These are phyloP conservation scores for Chlorella variabilis DNA, from an alignment of 163 green algal genomes.

Conservation along the genomic window DNA sequence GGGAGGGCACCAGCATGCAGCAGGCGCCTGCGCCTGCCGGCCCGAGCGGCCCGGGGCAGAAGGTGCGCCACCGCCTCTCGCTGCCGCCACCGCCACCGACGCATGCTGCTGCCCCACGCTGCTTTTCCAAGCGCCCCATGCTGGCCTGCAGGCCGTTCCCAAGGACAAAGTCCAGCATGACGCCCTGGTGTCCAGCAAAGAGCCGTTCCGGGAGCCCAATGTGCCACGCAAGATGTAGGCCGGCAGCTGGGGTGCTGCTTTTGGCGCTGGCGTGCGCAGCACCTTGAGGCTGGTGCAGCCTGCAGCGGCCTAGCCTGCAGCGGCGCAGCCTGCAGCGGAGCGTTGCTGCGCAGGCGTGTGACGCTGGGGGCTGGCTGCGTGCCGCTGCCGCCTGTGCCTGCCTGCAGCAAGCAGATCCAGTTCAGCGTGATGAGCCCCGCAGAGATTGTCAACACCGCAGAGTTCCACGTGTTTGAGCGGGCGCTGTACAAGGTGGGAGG, in stretches of 20 bases:
- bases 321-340: too few relatives aligned
- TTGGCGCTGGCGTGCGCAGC: neutral
- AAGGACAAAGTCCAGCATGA: too few relatives aligned
- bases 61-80: neutral
- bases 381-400: neutral
- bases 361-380: too few relatives aligned
- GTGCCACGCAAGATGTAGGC: conserved; percentile 84
- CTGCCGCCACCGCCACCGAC: too few relatives aligned
- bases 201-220: conserved; percentile 71
- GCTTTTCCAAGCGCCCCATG: neutral
- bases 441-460: conserved; percentile 88
- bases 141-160: neutral
- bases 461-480: conserved; percentile 90
- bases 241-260: neutral
- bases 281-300: too few relatives aligned
- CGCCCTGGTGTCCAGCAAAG: conserved; percentile 74
- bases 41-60: neutral
- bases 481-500: conserved; percentile 83
- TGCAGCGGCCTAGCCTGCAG: too few relatives aligned
- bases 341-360: neutral
- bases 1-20: neutral
- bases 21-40: neutral
- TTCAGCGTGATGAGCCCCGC: conserved; percentile 88
- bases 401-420: conserved; percentile 80
- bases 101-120: neutral